Percentiles rank a stretch among this genome's conserved stretches.
phyloP scores from a whole-genome alignment of 768 basidiomycete genomes.

The Lentinula lateritia region DNA sequence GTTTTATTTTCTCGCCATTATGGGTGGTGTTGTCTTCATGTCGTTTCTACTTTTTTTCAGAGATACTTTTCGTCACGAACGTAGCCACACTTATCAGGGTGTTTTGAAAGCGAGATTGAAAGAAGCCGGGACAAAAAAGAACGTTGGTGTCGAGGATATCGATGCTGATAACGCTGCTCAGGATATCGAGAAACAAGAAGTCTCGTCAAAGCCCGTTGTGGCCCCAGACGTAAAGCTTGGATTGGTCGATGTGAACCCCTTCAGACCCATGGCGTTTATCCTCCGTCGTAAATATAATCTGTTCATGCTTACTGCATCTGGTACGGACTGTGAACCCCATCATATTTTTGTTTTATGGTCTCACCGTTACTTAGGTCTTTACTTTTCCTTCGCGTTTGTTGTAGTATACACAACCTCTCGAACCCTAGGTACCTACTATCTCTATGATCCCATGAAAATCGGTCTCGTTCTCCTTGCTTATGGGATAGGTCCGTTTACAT shows the following conservation, averaged over 20 bases:
- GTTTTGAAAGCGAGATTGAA: conserved; percentile 44
- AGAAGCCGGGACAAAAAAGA: conserved; percentile 9
- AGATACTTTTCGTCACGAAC: conserved; percentile 80
- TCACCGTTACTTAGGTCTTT: background rate
- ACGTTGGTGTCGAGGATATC: conserved; percentile 16
- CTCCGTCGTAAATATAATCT: conserved; percentile 64
- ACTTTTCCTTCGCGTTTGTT: conserved; percentile 22
- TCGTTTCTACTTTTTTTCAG: conserved; percentile 65
- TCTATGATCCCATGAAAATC: conserved; percentile 62
- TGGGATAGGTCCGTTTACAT: conserved; percentile 48
- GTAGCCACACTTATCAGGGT: conserved; percentile 75
- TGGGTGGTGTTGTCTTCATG: conserved; percentile 47
- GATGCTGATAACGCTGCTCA: conserved; percentile 7
- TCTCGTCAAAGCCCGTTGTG: conserved; percentile 6
- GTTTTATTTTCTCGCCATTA: conserved; percentile 77
- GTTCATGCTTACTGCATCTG: conserved; percentile 54
- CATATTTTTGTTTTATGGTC: background rate
- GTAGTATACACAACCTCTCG: conserved; percentile 72
- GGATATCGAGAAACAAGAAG: conserved; percentile 11
- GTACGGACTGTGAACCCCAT: background rate
- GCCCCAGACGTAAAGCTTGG: conserved; percentile 42
- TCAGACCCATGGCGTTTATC: conserved; percentile 55
- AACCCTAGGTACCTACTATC: conserved; percentile 58
- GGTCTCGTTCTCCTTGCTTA: conserved; percentile 75
- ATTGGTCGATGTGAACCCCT: conserved; percentile 69